A percentile compares a stretch with the other conserved stretches of the same genome.
phyloP scores from a whole-genome alignment of 805 yeast genomes.

The Gaillardinia entomophila region DNA sequence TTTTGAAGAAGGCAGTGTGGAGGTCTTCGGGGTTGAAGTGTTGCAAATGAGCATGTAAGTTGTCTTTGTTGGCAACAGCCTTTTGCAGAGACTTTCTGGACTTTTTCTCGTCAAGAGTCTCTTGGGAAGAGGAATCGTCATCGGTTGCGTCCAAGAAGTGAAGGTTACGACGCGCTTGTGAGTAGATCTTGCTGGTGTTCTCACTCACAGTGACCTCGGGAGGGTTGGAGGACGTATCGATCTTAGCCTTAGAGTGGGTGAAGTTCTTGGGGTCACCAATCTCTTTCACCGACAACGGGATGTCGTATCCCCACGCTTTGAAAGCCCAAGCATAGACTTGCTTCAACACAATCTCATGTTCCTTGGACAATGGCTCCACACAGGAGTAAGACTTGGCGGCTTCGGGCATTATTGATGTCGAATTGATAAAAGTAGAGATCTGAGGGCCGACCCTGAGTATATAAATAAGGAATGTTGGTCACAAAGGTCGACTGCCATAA shows the following conservation, averaged over 20 bases:
- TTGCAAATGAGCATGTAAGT: conserved; percentile 7
- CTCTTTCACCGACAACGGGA: conserved; percentile 6
- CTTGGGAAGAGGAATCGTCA: conserved; percentile 5
- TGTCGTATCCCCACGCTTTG: conserved; percentile 26
- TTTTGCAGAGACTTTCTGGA: conserved; percentile 3
- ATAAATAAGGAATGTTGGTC: too few species aligned
- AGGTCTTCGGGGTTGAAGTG: conserved; percentile 10
- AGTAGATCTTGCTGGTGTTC: conserved; percentile 4
- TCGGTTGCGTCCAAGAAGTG: conserved; percentile 3
- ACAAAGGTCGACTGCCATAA: too few species aligned
- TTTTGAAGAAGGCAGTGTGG: conserved; percentile 8
- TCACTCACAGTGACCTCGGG: conserved; percentile 6
- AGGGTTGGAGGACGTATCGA: conserved; percentile 6
- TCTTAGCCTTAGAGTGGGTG: conserved; percentile 7
- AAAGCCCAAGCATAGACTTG: conserved; percentile 66
- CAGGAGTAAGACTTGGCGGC: not conserved
- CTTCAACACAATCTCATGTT: conserved; percentile 60
- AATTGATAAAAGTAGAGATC: too few species aligned
- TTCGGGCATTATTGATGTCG: not conserved
- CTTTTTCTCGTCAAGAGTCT: conserved; percentile 3
- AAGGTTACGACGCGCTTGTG: conserved; percentile 6
- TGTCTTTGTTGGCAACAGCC: conserved; percentile 5
- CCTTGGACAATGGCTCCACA: conserved; percentile 10
- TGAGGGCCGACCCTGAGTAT: too few species aligned
- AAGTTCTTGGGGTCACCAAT: conserved; percentile 5